Percentiles rank a stretch among this genome's conserved stretches.
phyloP scores from a whole-genome alignment of 495 filamentous ascomycete species.

The Aspergillus hancockii region DNA sequence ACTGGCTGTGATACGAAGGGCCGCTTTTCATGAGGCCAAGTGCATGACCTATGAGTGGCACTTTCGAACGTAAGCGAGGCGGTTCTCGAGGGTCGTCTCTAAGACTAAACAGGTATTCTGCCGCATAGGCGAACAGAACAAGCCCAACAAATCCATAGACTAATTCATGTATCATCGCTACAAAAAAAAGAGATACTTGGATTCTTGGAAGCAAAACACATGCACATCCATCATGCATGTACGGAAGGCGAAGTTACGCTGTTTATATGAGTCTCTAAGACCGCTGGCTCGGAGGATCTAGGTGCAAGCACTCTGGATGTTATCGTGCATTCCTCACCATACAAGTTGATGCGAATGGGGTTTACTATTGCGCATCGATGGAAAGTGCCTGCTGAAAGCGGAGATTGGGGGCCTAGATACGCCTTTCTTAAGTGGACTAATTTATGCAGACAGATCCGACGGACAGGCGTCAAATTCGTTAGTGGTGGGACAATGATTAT shows the following conservation, averaged over 20 bases:
- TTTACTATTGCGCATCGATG: neutral
- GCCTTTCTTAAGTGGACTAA: neutral
- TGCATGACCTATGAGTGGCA: constrained; percentile 4
- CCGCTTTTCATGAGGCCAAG: neutral
- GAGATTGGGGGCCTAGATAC: neutral
- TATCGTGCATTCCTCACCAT: too few species aligned
- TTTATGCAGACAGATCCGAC: constrained; percentile 1
- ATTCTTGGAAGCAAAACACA: neutral
- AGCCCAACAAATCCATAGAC: neutral
- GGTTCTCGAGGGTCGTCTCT: constrained; percentile 3
- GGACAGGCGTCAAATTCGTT: neutral
- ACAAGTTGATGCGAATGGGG: too few species aligned
- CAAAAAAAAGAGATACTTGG: neutral
- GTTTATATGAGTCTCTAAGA: too few species aligned
- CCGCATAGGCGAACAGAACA: neutral
- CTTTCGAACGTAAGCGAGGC: neutral
- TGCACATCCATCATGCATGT: neutral
- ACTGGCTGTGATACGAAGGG: constrained; percentile 1
- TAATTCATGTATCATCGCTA: neutral
- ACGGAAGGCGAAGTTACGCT: too few species aligned
- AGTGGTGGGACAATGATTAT: neutral
- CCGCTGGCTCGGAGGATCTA: neutral
- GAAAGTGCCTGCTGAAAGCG: neutral
- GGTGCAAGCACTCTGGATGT: too few species aligned
- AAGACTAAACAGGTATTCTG: constrained; percentile 1